Evolutionary conservation across 2,329 filamentous ascomycete species (phyloP).

Genomic region (Phoma sp.): DNA sequence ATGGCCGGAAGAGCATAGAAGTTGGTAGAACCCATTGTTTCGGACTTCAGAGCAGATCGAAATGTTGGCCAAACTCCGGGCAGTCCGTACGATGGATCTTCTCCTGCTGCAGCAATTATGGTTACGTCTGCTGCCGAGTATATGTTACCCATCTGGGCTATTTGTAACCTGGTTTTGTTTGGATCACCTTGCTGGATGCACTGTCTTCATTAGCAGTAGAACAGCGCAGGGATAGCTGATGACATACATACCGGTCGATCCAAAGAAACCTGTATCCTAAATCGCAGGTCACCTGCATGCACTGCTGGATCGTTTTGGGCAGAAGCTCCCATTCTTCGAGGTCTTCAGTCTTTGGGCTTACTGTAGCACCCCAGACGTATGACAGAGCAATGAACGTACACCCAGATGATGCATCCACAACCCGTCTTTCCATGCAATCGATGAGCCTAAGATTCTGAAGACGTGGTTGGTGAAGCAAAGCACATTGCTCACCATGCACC

Average conservation of each 20-base stretch:
- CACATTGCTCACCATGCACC: no score
- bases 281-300: not conserved
- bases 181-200: not conserved
- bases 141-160: not conserved
- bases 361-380: not conserved
- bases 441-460: not conserved
- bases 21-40: not conserved
- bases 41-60: not conserved
- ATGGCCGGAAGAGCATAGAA: not conserved
- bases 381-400: not conserved
- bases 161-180: not conserved
- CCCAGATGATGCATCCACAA: not conserved
- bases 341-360: no score
- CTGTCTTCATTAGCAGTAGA: not conserved
- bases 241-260: not conserved
- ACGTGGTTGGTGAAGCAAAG: no score
- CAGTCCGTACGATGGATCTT: not conserved
- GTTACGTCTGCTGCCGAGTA: not conserved
- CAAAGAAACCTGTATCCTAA: not conserved
- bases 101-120: not conserved
- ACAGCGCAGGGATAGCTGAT: not conserved
- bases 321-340: not conserved
- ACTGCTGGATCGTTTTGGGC: not conserved
- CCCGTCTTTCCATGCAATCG: not conserved
- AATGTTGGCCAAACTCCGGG: not conserved